Base-by-base conservation (phyloP, 164 flowering plant genomes). In the Protea cynaroides region DNA sequence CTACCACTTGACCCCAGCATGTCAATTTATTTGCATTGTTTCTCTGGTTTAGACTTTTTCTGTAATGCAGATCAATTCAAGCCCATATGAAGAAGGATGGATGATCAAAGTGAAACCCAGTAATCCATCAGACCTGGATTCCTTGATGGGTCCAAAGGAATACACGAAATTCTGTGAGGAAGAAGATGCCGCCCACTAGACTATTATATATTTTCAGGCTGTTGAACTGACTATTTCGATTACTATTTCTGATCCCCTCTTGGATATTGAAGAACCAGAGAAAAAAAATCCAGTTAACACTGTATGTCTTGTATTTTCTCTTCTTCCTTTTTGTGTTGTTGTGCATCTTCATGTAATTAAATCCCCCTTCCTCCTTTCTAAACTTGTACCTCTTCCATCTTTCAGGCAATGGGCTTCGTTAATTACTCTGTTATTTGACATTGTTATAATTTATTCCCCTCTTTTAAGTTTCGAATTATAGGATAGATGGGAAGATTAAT, bases 81-180 rank as follows among this genome's bases (percentile, higher is more conserved):
- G 86, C 73, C 87, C 90, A 15, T 87, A 82, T 74, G 88, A 84
- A 67, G 82, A 76, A 8, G 93, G 93, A 66, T 87, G 93, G 93
- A 84, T 87, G 84, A 85, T 87, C 65, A 87, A 87, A 69, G 80
- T 87, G 74, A 82, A 87, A 72, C 87, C 88, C 3, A 78, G 81
- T 72, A 69, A 43, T 64, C 83, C 90, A 54, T 69, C 84, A 56
- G 92, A 87, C 24, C 53, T 83, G 24, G 81, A 74, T n/a, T 65
- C 80, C 49, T 76, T 87, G 76, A 66, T 87, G 86, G 89, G 77
- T 69, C 46, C 88, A 1, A 71, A 74, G 55, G 84, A 76, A 52
- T 87, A 87, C 78, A 78, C 84, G 4, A 87, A 85, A 58, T 81
- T 82, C 81, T 87, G 92, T 36, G 89, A 87, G 68, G 92, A 87